These are phyloP conservation scores for Gracilariopsis chorda DNA, from an alignment of 23 red algal genomes.

Conservation along the genomic window DNA sequence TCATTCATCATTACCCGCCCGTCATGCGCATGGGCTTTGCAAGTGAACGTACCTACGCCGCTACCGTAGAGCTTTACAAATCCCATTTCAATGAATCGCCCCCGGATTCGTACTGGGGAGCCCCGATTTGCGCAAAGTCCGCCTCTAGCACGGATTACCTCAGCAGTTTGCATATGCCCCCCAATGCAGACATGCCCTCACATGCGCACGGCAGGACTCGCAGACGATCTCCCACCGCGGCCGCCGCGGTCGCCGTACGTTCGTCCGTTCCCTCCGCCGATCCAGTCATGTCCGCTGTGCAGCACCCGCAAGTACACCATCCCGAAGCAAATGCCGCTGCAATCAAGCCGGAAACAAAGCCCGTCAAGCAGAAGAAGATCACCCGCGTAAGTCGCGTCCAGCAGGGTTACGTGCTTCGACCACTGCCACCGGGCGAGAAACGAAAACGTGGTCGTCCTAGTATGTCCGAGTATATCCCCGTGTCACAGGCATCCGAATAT, in stretches of 20 bases:
- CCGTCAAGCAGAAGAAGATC: not conserved
- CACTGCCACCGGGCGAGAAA: constrained; percentile 43
- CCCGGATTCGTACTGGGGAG: constrained; percentile 18
- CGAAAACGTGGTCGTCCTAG: constrained; percentile 54
- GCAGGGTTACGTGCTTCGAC: constrained; percentile 22
- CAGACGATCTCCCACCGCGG: not conserved
- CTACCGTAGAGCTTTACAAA: constrained; percentile 48
- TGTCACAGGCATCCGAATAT: not conserved
- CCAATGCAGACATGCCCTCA: not conserved
- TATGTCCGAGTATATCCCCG: constrained; percentile 55
- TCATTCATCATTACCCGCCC: constrained; percentile 65
- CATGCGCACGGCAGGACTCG: not conserved
- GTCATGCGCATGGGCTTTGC: constrained; percentile 50
- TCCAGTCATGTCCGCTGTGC: not conserved
- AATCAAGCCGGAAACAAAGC: not conserved
- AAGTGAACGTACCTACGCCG: constrained; percentile 39
- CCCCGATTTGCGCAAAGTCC: constrained; percentile 23
- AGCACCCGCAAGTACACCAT: not conserved
- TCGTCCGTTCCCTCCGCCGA: not conserved
- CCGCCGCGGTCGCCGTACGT: too few species aligned
- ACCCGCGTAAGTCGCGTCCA: not conserved
- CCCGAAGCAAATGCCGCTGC: not conserved
- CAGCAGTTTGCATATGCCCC: not conserved
- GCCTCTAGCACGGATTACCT: constrained; percentile 17
- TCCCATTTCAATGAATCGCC: constrained; percentile 24